Base-by-base conservation (phyloP, 73 alveolate genomes). In the Paramecium octaurelia region DNA sequence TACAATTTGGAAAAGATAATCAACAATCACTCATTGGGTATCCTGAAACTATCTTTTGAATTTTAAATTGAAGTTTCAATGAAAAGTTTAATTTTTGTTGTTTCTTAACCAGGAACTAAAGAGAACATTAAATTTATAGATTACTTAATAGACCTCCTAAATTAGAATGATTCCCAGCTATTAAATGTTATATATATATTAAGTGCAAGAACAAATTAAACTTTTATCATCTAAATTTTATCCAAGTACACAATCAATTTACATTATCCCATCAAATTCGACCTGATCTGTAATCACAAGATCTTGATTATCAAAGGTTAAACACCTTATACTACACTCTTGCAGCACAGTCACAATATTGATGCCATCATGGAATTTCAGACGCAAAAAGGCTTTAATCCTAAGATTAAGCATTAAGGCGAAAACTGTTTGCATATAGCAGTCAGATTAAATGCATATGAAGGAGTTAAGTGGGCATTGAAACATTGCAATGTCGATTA, bases 391-490 rank as follows among this genome's bases (percentile, higher is more conserved):
- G 88, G 88, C 1, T 75, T 75, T 42, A 23, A 38, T 35, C 88
- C 88, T 23, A 75, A 35, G 11, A 12, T n/a, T 11, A 75, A 75
- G n/a, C 23, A 38, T 14, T 20, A 75, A 38, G 88, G 88, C 18
- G 58, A 75, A 6, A 75, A 75, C 40, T 38, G 88, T 75, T 38
- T 75, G 20, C 88, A 75, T 42, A 75, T 42, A 12, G 88, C 88
- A 3, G 34, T 75, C 6, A 75, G n/a, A 42, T n/a, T 36, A 21
- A 29, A 34, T n/a, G 4, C 34, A 10, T 75, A 75, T 75, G 58
- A 75, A 38, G 88, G 88, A 10, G 88, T 42, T 1, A 42, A 35
- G 18, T 75, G 88, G 88, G 88, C 88, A 14, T 38, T 75, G 38
- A 38, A 75, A 75, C 27, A 75, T 75, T 75, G 88, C 24, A 75